Percentiles rank a stretch among this genome's conserved stretches.
Conservation (phyloP, 768 basidiomycete species). For the Leucocoprinus leucothites region DNA sequence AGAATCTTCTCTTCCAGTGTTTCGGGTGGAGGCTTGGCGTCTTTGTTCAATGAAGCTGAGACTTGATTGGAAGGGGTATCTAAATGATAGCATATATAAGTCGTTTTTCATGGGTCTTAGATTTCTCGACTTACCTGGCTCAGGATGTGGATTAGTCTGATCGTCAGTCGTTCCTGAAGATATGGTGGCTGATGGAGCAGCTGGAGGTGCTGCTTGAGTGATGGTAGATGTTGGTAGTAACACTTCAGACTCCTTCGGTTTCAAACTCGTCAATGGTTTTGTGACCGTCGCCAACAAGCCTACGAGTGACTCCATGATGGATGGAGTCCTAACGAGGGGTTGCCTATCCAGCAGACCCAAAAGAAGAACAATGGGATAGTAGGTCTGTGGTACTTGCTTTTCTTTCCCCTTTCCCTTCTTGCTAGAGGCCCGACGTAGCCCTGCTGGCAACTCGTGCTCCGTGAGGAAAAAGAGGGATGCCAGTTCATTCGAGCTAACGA, state of each 20-base stretch:
- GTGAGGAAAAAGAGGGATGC: constrained; percentile 93
- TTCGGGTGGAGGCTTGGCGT: constrained; percentile 27
- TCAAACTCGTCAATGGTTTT: constrained; percentile 69
- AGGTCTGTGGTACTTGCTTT: constrained; percentile 72
- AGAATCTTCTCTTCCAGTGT: constrained; percentile 46
- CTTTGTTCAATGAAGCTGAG: constrained; percentile 13
- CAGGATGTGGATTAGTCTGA: not conserved
- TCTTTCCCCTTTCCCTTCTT: constrained; percentile 98
- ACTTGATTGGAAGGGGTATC: not conserved
- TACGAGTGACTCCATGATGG: constrained; percentile 92
- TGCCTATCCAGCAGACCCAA: constrained; percentile 87
- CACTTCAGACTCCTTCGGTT: constrained; percentile 30
- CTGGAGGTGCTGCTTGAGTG: constrained; percentile 22
- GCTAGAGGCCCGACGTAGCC: constrained; percentile 60
- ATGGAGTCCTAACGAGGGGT: constrained; percentile 78
- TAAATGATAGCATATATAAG: not conserved
- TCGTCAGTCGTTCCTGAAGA: constrained; percentile 6
- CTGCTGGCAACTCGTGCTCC: constrained; percentile 88
- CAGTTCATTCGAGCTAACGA: constrained; percentile 80
- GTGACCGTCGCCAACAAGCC: constrained; percentile 86
- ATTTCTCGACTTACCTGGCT: constrained; percentile 5
- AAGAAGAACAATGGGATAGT: constrained; percentile 89
- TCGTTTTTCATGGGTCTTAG: not conserved
- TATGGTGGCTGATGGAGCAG: constrained; percentile 17
- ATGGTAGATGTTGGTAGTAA: not conserved